Evolutionary conservation across 192 early-diverging fungal genomes (phyloP), one percentile per base, ranked within the genome.

Genomic region (Fimicolochytrium jonesii): DNA sequence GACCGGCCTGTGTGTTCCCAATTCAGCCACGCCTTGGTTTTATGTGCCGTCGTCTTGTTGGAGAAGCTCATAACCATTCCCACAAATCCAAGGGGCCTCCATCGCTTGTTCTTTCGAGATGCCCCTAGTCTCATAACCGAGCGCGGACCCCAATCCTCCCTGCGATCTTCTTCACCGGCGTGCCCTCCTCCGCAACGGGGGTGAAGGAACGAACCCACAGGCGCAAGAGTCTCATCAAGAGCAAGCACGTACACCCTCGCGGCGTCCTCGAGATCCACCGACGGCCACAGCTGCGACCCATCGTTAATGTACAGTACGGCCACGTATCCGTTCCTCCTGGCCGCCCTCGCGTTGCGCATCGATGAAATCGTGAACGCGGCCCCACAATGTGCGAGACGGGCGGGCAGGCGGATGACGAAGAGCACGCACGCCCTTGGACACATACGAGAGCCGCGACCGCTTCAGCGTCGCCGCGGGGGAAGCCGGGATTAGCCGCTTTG

Each of bases 201-300:
- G 32, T 34, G 30, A 4, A n/a, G 61, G 33, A n/a, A n/a, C n/a
- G n/a, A n/a, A n/a, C n/a, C n/a, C n/a, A n/a, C 15, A 55, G 31
- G 13, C 31, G 13, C 32, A n/a, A 55, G 17, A 18, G 6, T 9
- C 32, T 55, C 11, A n/a, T 49, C 44, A 6, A 62, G 60, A 30
- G 35, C 29, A 9, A 56, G 32, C 32, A 34, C 34, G 53, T 56
- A 56, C 4, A 56, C 32, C 2, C 2, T 18, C 18, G 53, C 53
- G 9, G 53, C 53, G 36, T 56, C 53, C 34, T 34, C n/a, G 59
- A 49, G 46, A 30, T 61, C 46, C 28, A n/a, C 28, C 33, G 39
- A 44, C 29, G 59, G 43, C 39, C 59, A 49, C 17, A 61, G 18
- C 46, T 36, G 47, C 20, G 44, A 11, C 10, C 44, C 53, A 45